Percentiles rank a stretch among this genome's conserved stretches.
phyloP scores from a whole-genome alignment of 192 early-diverging fungal genomes.

The Coemansia sp. region DNA sequence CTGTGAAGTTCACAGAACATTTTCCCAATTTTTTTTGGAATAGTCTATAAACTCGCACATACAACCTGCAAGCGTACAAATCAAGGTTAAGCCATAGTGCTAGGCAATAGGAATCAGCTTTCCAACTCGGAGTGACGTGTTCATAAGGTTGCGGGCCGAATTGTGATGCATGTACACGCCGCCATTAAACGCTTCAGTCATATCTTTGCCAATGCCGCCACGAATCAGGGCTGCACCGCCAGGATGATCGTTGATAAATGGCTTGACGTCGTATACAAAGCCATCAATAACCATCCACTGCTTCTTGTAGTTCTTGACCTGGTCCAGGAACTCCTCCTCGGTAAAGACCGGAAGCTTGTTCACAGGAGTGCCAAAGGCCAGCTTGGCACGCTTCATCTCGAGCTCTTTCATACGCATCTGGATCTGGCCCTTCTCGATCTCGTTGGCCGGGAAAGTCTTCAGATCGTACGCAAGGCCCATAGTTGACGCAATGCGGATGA shows the following conservation, averaged over 20 bases:
- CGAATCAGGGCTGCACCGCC: conserved; percentile 76
- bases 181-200: conserved; percentile 84
- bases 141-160: conserved; percentile 78
- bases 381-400: conserved; percentile 55
- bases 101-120: too few species aligned
- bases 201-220: conserved; percentile 78
- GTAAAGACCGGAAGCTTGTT: conserved; percentile 68
- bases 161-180: conserved; percentile 91
- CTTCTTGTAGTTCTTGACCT: conserved; percentile 67
- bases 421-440: conserved; percentile 74
- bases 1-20: too few species aligned
- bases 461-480: conserved; percentile 71
- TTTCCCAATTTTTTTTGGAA: too few species aligned
- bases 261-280: conserved; percentile 75
- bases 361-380: conserved; percentile 75
- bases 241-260: conserved; percentile 87
- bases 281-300: conserved; percentile 84
- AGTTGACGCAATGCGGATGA: conserved; percentile 60
- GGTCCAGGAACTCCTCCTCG: conserved; percentile 63
- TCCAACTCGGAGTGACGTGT: conserved; percentile 41
- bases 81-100: too few species aligned
- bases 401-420: conserved; percentile 82
- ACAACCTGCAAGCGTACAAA: too few species aligned
- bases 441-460: conserved; percentile 76
- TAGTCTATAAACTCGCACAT: too few species aligned